These are phyloP conservation scores for Chalciporus piperatus DNA, from an alignment of 768 basidiomycete species.

Conservation along the genomic window DNA sequence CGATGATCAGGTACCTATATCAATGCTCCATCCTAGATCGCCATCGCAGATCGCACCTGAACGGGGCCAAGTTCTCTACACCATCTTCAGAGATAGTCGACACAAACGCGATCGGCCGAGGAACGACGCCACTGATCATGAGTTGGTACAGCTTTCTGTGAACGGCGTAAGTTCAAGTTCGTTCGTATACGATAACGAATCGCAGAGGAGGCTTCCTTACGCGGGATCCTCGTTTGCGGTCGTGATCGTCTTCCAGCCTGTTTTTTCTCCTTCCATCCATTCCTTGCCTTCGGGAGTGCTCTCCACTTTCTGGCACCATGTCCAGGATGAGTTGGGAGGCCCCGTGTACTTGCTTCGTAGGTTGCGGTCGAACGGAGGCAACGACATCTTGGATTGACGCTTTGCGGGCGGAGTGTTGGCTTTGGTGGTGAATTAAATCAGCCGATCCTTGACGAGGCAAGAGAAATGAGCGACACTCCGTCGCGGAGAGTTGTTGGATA, in stretches of 20 bases:
- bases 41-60: slow-evolving; percentile 23
- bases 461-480: neutral
- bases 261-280: slow-evolving; percentile 34
- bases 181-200: neutral
- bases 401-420: neutral
- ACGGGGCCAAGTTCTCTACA: slow-evolving; percentile 36
- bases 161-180: neutral
- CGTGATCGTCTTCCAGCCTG: slow-evolving; percentile 33
- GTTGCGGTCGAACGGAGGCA: slow-evolving; percentile 21
- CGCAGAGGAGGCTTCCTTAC: slow-evolving; percentile 14
- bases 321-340: slow-evolving; percentile 31
- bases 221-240: slow-evolving; percentile 24
- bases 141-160: slow-evolving; percentile 30
- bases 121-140: slow-evolving; percentile 36
- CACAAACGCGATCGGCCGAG: slow-evolving; percentile 41
- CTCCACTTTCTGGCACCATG: slow-evolving; percentile 26
- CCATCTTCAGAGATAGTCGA: slow-evolving; percentile 34
- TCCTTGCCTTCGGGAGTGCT: slow-evolving; percentile 22
- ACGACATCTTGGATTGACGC: neutral
- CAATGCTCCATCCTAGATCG: neutral
- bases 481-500: too few relatives aligned
- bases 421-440: neutral
- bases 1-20: neutral
- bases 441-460: neutral
- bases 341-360: slow-evolving; percentile 22